Conservation (phyloP, 495 filamentous ascomycete genomes). For the Trichoderma asperelloides region DNA sequence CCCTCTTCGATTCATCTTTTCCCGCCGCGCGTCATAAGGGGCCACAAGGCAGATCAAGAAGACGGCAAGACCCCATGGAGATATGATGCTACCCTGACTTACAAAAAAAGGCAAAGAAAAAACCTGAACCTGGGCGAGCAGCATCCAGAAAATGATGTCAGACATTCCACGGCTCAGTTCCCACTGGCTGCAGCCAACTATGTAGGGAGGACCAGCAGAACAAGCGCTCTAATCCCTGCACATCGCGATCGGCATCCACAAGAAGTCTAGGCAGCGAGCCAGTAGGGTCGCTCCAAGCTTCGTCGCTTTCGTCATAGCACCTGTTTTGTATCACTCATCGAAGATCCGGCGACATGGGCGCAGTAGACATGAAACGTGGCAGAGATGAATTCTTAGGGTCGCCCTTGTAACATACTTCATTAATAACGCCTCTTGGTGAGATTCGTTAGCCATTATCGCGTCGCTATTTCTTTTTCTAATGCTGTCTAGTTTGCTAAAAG, state of each 20-base stretch:
- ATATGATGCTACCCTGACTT: neutral
- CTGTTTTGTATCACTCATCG: neutral
- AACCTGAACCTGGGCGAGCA: too few relatives aligned
- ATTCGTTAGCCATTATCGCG: neutral
- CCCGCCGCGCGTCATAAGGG: neutral
- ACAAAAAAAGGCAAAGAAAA: neutral
- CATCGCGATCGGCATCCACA: neutral
- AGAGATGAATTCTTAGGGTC: too few relatives aligned
- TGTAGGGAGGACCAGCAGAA: neutral
- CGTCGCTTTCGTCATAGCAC: neutral
- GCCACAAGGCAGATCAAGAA: too few relatives aligned
- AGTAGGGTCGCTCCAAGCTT: neutral
- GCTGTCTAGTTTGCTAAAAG: neutral
- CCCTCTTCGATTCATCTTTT: neutral
- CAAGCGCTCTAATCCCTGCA: neutral
- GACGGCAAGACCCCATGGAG: too few relatives aligned
- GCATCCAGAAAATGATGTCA: neutral
- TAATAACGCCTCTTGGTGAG: too few relatives aligned
- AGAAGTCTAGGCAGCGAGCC: neutral
- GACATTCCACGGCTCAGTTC: neutral
- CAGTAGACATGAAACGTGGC: too few relatives aligned
- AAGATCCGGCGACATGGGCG: neutral
- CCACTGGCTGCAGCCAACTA: slow-evolving; percentile 1
- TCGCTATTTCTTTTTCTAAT: neutral
- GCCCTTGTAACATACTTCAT: too few relatives aligned